Evolutionary conservation across 208 protist genomes (phyloP).

Genomic region (Trypanosoma caninum): DNA sequence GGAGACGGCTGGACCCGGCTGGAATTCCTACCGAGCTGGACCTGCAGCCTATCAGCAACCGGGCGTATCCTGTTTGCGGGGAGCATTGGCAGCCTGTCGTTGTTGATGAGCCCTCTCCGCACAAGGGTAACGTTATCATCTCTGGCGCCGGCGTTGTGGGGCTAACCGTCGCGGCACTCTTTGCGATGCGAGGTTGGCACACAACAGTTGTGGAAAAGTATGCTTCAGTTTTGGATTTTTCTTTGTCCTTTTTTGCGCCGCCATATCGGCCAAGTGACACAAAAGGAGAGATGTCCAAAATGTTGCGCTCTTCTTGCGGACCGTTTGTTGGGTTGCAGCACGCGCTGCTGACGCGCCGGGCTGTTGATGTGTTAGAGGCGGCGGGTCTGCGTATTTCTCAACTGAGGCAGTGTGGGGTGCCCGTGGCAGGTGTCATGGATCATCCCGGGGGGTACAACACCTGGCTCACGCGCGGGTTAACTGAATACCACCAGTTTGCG

Average conservation of each 20-base stretch:
- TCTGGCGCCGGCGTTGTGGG: slow-evolving; percentile 87
- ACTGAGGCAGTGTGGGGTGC: slow-evolving; percentile 48
- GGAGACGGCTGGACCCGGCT: slow-evolving; percentile 55
- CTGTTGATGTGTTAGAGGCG: slow-evolving; percentile 63
- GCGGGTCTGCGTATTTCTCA: slow-evolving; percentile 54
- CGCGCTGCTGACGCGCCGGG: slow-evolving; percentile 74
- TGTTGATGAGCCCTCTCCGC: slow-evolving; percentile 49
- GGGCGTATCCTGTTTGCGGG: slow-evolving; percentile 73
- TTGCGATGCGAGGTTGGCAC: slow-evolving; percentile 84
- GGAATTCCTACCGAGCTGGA: slow-evolving; percentile 62
- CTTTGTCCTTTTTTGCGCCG: not conserved
- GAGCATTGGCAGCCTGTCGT: slow-evolving; percentile 84
- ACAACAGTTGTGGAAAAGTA: slow-evolving; percentile 74
- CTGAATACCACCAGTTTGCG: slow-evolving; percentile 81
- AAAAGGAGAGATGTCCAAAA: not conserved
- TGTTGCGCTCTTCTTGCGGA: not conserved
- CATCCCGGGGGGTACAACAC: slow-evolving; percentile 86
- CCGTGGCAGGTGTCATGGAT: slow-evolving; percentile 76
- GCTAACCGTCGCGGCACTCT: slow-evolving; percentile 55
- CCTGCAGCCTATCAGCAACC: slow-evolving; percentile 82
- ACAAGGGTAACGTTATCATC: slow-evolving; percentile 86
- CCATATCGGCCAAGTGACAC: not conserved
- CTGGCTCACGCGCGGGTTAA: slow-evolving; percentile 72
- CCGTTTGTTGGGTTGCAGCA: slow-evolving; percentile 70
- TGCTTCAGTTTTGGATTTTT: slow-evolving; percentile 22